A percentile compares a stretch with the other conserved stretches of the same genome.
Conservation (phyloP, 441 rosid genomes). For the Mallotus repandus region DNA sequence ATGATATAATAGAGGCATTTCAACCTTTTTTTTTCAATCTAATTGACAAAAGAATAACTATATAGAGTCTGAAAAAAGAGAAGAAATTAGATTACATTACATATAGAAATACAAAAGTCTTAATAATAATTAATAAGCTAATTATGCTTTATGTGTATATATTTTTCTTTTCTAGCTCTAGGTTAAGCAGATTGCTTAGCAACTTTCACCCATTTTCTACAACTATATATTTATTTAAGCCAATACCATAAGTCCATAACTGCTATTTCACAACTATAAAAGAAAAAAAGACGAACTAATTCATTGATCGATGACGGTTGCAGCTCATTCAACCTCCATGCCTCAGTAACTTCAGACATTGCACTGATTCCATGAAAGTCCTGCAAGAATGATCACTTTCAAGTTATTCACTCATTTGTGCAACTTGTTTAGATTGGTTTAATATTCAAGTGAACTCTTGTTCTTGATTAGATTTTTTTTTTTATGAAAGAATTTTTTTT, state of each 20-base stretch:
- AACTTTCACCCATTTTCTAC: neutral
- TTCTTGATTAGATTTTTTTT: too few relatives aligned
- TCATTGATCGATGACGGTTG: neutral
- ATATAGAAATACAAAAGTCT: neutral
- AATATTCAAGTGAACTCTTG: neutral
- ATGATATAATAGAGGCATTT: too few relatives aligned
- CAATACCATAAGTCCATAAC: neutral
- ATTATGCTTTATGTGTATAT: too few relatives aligned
- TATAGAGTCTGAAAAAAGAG: neutral
- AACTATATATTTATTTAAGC: neutral
- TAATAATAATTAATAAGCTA: too few relatives aligned
- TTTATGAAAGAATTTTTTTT: neutral
- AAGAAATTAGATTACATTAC: neutral
- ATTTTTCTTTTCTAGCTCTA: too few relatives aligned
- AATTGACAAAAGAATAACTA: neutral
- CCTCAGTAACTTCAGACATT: conserved; percentile 39
- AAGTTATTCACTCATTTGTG: too few relatives aligned
- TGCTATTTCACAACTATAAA: neutral
- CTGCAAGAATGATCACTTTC: conserved; percentile 29
- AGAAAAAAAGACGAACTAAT: neutral
- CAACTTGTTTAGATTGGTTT: neutral
- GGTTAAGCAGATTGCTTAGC: neutral
- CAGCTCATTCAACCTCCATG: conserved; percentile 9
- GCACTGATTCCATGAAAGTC: conserved; percentile 37
- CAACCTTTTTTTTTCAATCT: too few relatives aligned